A percentile compares a stretch with the other conserved stretches of the same genome.
These are phyloP conservation scores for Dendryphion nanum DNA, from an alignment of 2,329 filamentous ascomycete genomes.

Conservation along the genomic window DNA sequence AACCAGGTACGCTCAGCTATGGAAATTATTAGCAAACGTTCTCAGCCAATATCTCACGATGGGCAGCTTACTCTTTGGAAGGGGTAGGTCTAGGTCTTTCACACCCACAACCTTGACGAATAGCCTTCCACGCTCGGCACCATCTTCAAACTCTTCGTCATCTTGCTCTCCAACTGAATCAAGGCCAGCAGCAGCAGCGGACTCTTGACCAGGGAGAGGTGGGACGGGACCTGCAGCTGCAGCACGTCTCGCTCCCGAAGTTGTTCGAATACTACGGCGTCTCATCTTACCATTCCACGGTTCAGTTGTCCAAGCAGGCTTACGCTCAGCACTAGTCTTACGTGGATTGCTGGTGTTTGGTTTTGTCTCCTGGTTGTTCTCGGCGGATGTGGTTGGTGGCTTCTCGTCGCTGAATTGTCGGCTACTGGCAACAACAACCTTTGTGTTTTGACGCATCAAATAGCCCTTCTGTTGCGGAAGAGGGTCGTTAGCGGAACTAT, in stretches of 20 bases:
- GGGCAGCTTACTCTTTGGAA: slow-evolving; percentile 76
- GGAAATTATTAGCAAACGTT: slow-evolving; percentile 12
- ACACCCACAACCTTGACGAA: slow-evolving; percentile 99
- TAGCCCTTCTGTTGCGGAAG: slow-evolving; percentile 84
- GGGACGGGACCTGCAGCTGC: slow-evolving; percentile 66
- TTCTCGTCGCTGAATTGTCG: slow-evolving; percentile 62
- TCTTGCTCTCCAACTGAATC: slow-evolving; percentile 71
- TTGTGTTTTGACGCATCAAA: slow-evolving; percentile 97
- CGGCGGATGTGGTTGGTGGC: slow-evolving; percentile 47
- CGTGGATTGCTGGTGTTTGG: slow-evolving; percentile 72
- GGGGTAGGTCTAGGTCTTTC: slow-evolving; percentile 87
- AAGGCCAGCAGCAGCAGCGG: slow-evolving; percentile 65
- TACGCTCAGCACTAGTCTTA: slow-evolving; percentile 65
- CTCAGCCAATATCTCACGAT: neutral
- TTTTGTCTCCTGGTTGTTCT: slow-evolving; percentile 44
- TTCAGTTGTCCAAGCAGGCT: slow-evolving; percentile 90
- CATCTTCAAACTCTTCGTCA: slow-evolving; percentile 66
- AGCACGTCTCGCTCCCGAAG: slow-evolving; percentile 60
- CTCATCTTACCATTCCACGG: slow-evolving; percentile 87
- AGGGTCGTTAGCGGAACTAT: slow-evolving; percentile 43
- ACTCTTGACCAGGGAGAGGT: slow-evolving; percentile 83
- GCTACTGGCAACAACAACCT: slow-evolving; percentile 87
- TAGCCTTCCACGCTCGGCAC: slow-evolving; percentile 80
- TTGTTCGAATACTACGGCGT: slow-evolving; percentile 61
- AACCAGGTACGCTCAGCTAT: slow-evolving; percentile 89